Conservation (phyloP, 805 yeast genomes). For the Saccharomycopsis microspora region DNA sequence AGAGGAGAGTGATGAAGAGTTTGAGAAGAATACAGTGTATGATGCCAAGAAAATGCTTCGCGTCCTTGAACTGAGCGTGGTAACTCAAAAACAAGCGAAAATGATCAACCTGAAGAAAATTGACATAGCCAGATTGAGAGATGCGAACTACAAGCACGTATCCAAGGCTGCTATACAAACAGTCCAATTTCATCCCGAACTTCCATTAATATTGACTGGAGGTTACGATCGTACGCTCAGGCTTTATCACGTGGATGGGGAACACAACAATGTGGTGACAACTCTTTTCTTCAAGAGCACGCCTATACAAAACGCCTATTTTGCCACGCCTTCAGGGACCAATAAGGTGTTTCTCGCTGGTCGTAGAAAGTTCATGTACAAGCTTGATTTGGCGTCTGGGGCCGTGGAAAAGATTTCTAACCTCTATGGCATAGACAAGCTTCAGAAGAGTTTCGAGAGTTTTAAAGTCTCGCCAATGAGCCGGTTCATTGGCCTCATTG, state of each 20-base stretch:
- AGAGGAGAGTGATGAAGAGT: constrained; percentile 20
- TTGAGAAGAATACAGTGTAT: constrained; percentile 17
- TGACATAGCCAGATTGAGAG: constrained; percentile 74
- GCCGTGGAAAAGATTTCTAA: constrained; percentile 75
- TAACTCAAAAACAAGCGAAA: constrained; percentile 28
- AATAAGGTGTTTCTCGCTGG: constrained; percentile 74
- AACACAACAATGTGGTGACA: constrained; percentile 67
- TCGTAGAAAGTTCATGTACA: constrained; percentile 81
- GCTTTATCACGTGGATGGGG: constrained; percentile 85
- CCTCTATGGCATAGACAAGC: constrained; percentile 81
- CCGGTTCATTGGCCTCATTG: constrained; percentile 58
- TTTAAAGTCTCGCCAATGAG: constrained; percentile 74
- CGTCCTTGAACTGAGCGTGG: constrained; percentile 21
- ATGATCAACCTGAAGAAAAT: constrained; percentile 59
- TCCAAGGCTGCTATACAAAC: constrained; percentile 80
- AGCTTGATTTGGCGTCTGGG: constrained; percentile 77
- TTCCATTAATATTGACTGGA: constrained; percentile 73
- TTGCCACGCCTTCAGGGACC: constrained; percentile 29
- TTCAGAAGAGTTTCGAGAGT: constrained; percentile 79
- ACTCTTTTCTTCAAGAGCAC: constrained; percentile 68
- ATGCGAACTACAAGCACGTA: constrained; percentile 63
- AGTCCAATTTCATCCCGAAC: constrained; percentile 64
- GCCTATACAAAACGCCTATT: constrained; percentile 70
- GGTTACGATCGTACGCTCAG: constrained; percentile 88
- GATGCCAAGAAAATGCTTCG: constrained; percentile 25